These are phyloP conservation scores for Darksidea phi DNA, from an alignment of 495 filamentous ascomycete species.

Conservation along the genomic window DNA sequence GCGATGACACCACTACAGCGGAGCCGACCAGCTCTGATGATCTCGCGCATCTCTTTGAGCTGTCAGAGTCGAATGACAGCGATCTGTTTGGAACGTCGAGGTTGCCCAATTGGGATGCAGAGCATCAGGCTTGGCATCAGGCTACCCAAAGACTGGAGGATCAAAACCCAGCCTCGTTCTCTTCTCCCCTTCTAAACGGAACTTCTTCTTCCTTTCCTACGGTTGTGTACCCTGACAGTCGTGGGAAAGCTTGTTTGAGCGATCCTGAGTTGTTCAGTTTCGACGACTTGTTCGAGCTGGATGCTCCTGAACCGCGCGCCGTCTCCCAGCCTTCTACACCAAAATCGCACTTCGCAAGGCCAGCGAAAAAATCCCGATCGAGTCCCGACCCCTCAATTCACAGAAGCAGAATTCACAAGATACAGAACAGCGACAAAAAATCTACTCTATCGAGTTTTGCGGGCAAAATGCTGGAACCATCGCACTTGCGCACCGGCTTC, in stretches of 20 bases:
- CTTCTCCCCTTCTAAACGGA: constrained; percentile 1
- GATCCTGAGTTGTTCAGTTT: constrained; percentile 34
- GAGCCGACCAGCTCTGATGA: constrained; percentile 39
- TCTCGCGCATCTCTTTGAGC: constrained; percentile 40
- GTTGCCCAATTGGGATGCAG: constrained; percentile 35
- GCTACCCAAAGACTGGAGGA: constrained; percentile 23
- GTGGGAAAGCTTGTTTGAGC: constrained; percentile 25
- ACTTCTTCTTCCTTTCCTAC: constrained; percentile 12
- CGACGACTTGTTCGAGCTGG: constrained; percentile 30
- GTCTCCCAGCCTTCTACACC: constrained; percentile 28
- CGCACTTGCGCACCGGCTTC: constrained; percentile 36
- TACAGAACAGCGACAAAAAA: constrained; percentile 27
- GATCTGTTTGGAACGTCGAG: constrained; percentile 31
- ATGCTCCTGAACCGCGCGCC: constrained; percentile 7
- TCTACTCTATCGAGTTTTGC: constrained; percentile 8
- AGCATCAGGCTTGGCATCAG: constrained; percentile 36
- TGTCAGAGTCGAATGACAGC: constrained; percentile 40
- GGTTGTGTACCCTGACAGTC: constrained; percentile 31
- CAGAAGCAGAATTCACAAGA: constrained; percentile 28
- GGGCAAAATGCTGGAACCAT: constrained; percentile 42
- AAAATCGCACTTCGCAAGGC: constrained; percentile 5
- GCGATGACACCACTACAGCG: constrained; percentile 16
- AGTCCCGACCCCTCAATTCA: constrained; percentile 6
- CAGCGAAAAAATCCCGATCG: constrained; percentile 6
- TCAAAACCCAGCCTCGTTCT: constrained; percentile 36